Conservation (phyloP, 257 asterid genomes). For the Linderniella brevidens region DNA sequence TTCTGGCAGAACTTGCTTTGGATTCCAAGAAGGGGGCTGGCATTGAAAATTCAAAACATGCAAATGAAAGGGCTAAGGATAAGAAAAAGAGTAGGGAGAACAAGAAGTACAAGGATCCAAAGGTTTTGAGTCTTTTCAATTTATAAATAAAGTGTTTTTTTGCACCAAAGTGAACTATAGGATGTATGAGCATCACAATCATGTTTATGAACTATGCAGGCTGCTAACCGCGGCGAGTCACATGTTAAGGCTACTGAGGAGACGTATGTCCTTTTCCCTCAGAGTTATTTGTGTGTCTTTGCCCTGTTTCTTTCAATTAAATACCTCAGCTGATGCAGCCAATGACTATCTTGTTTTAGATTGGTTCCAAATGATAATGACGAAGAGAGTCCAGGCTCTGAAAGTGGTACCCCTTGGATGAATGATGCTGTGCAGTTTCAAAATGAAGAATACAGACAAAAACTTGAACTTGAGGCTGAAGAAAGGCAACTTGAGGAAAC, state of each 20-base stretch:
- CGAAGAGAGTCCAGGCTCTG: constrained; percentile 26
- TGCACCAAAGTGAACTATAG: too few species aligned
- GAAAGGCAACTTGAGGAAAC: constrained; percentile 98
- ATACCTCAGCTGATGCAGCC: too few species aligned
- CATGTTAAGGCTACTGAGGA: constrained; percentile 37
- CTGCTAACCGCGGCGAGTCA: constrained; percentile 29
- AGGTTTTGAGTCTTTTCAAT: constrained; percentile 34
- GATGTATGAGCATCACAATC: too few species aligned
- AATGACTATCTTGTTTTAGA: constrained; percentile 30
- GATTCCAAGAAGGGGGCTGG: constrained; percentile 51
- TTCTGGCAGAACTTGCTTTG: constrained; percentile 85
- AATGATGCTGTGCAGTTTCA: constrained; percentile 31
- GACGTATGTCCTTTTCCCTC: constrained; percentile 17
- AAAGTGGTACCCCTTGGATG: constrained; percentile 21
- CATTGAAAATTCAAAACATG: constrained; percentile 37
- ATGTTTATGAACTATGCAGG: constrained; percentile 34
- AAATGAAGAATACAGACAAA: constrained; percentile 59
- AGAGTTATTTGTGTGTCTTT: neutral
- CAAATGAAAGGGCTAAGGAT: constrained; percentile 56
- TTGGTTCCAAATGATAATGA: constrained; percentile 30
- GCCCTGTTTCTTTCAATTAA: too few species aligned
- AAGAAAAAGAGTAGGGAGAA: constrained; percentile 64
- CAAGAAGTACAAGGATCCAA: constrained; percentile 59
- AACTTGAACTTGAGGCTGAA: constrained; percentile 87
- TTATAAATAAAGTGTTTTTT: too few species aligned